Evolutionary conservation across 176 grass and related monocot species (phyloP).

Genomic region (Oryza punctata): DNA sequence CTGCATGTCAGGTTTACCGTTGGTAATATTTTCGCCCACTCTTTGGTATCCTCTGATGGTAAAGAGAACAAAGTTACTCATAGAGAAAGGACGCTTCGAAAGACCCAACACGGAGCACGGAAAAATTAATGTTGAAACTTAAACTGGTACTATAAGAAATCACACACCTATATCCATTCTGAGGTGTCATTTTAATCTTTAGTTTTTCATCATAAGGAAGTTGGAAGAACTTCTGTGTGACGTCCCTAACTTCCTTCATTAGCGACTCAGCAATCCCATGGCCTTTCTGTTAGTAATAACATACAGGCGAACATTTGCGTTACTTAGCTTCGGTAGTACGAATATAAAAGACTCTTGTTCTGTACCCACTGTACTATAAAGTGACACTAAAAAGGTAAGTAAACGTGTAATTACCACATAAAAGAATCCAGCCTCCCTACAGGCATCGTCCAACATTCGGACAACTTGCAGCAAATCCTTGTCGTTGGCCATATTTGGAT

Average conservation of each 20-base stretch:
- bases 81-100: too few relatives aligned
- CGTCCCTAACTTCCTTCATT: constrained; percentile 69
- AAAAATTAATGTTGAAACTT: background rate
- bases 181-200: constrained; percentile 84
- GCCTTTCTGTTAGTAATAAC: constrained; percentile 63
- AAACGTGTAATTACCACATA: constrained; percentile 75
- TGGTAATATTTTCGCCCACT: constrained; percentile 83
- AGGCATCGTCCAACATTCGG: constrained; percentile 64
- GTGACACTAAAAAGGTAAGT: background rate
- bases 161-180: constrained; percentile 76
- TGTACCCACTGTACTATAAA: background rate
- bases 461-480: constrained; percentile 58
- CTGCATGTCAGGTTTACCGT: constrained; percentile 94
- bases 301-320: background rate
- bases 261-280: constrained; percentile 62
- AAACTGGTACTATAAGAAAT: background rate
- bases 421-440: constrained; percentile 85
- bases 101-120: background rate
- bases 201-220: constrained; percentile 83
- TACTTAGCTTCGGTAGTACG: background rate
- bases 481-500: constrained; percentile 44
- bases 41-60: constrained; percentile 73
- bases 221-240: constrained; percentile 67
- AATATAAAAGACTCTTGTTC: background rate
- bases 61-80: constrained; percentile 6